Evolutionary conservation across 148 eudicot species (phyloP).

Genomic region (Oxyria digyna): DNA sequence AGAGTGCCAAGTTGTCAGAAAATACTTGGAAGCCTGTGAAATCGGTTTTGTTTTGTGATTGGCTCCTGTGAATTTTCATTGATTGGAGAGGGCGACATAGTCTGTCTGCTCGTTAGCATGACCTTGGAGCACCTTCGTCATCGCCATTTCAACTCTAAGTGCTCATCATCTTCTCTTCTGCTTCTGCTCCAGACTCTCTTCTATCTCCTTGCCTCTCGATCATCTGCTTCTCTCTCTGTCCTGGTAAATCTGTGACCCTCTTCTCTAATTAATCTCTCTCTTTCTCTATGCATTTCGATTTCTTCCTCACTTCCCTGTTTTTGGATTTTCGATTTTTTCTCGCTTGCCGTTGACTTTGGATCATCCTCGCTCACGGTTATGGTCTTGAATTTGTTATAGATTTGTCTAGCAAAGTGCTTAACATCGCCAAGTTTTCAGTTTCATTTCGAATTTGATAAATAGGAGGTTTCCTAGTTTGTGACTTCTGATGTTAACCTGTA

Average conservation of each 20-base stretch:
- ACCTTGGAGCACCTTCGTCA: background rate
- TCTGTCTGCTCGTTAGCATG: background rate
- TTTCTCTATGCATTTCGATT: background rate
- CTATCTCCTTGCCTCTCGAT: background rate
- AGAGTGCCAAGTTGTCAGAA: background rate
- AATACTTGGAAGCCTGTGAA: constrained; percentile 2
- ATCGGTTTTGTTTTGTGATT: background rate
- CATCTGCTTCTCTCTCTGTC: background rate
- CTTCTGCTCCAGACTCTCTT: background rate
- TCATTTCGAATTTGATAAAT: background rate
- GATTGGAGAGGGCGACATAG: background rate
- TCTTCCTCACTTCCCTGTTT: background rate
- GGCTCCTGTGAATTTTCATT: background rate
- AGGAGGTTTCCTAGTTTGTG: background rate
- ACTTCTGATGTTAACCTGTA: background rate
- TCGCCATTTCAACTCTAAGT: background rate
- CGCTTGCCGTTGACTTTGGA: background rate
- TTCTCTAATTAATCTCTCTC: background rate
- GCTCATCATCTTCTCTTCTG: background rate
- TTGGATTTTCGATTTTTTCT: background rate
- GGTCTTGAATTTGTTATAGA: background rate
- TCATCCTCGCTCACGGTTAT: background rate
- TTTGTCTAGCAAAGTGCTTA: background rate
- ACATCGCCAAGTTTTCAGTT: background rate
- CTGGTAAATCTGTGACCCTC: background rate